Evolutionary conservation across 2,329 filamentous ascomycete species (phyloP).

Genomic region (Pseudocercospora pini-densiflorae): DNA sequence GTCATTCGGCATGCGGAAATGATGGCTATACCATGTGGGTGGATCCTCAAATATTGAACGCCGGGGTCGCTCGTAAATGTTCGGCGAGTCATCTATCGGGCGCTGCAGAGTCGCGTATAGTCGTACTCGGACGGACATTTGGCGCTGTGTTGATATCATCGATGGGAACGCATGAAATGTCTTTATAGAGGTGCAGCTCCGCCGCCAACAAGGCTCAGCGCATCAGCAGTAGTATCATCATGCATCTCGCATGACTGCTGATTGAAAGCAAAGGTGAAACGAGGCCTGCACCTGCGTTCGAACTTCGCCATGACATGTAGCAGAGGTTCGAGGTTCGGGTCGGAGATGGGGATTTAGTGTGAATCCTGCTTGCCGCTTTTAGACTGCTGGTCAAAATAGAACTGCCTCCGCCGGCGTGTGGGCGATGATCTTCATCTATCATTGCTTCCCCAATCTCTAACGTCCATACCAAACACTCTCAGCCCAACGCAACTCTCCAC

Average conservation of each 20-base stretch:
- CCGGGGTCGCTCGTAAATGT: background rate
- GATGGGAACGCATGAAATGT: background rate
- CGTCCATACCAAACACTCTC: conserved; percentile 2
- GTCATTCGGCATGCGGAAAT: conserved; percentile 1
- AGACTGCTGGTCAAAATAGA: background rate
- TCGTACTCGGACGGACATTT: too few species aligned
- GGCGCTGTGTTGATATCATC: background rate
- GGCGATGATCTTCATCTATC: conserved; percentile 3
- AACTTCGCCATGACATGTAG: background rate
- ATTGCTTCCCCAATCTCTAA: background rate
- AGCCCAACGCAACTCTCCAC: background rate
- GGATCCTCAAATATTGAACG: background rate
- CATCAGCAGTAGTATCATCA: background rate
- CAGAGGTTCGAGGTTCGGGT: background rate
- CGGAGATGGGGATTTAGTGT: background rate
- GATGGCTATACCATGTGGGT: background rate
- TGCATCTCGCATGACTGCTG: background rate
- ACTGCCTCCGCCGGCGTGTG: background rate
- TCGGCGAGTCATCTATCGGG: background rate
- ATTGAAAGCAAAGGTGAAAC: too few species aligned
- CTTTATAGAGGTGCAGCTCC: background rate
- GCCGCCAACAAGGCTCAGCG: background rate
- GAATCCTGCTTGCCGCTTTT: background rate
- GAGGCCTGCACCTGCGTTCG: too few species aligned
- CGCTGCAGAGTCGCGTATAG: background rate